Evolutionary conservation across 371 early-diverging fungal genomes (phyloP), one percentile per base, ranked within the genome.

Genomic region (Chytridium lagenaria): DNA sequence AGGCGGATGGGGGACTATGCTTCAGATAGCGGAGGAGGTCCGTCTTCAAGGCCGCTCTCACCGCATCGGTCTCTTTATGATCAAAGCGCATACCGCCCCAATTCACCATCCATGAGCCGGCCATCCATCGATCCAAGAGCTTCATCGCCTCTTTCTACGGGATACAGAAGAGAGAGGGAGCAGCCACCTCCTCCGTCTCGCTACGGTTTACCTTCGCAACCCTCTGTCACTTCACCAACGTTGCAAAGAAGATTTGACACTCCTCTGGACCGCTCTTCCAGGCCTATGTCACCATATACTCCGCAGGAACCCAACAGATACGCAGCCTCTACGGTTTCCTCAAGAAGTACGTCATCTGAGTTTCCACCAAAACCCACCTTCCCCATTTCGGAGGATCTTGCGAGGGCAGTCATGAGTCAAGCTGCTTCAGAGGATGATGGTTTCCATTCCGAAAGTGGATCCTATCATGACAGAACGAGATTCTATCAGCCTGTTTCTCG

Each of bases 201-300:
- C 15, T 28, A 16, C 34, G 61, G 61, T 36, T 15, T 26, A 5
- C 16, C 55, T 23, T 52, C 55, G 7, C 36, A 37, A 36, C 37
- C 61, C 12, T 34, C 61, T 12, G 36, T 61, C 37, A 61, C 61
- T 5, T 61, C 61, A 10, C 61, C 61, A 5, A 16, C 55, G 10
- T 16, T 28, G 10, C 55, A 55, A 34, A 31, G 61, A 10, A 31
- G 34, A 7, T 28, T 34, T 12, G 34, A 61, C 3, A 7, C 61
- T 5, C 61, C 61, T 3, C 12, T 61, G 10, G 61, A 61, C 36
- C 61, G 61, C 30, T 37, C 61, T 3, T 33, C 34, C 26, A 7
- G 61, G 7, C 61, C 61, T 16, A 61, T 61, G 61, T 61, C 61
- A 61, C 61, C 61, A 15, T 61, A 61, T 23, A 61, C 61, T 16